A percentile compares a stretch with the other conserved stretches of the same genome.
These are phyloP conservation scores for Melanogaster broomeanus DNA, from an alignment of 768 basidiomycete species.

Conservation along the genomic window DNA sequence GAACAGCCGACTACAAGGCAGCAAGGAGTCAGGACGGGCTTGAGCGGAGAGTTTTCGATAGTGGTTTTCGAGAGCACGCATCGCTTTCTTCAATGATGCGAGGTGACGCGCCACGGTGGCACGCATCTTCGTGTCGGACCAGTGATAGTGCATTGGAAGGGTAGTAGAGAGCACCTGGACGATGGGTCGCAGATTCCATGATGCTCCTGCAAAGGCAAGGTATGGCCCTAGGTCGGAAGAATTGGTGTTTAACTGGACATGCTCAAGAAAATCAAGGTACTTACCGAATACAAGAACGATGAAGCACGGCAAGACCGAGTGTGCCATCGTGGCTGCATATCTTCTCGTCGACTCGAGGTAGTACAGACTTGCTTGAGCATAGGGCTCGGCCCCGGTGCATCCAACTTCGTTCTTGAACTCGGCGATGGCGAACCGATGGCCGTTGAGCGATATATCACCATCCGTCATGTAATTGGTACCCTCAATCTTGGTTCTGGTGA, in stretches of 20 bases:
- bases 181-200: too few relatives aligned
- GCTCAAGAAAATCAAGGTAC: conserved; percentile 3
- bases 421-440: conserved; percentile 17
- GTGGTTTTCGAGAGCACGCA: conserved; percentile 21
- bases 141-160: conserved; percentile 26
- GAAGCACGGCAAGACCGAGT: conserved; percentile 26
- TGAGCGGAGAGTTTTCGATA: conserved; percentile 14
- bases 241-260: not conserved
- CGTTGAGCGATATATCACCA: conserved; percentile 16
- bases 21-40: conserved; percentile 6
- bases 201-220: too few relatives aligned
- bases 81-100: conserved; percentile 27
- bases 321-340: conserved; percentile 3
- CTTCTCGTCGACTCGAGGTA: conserved; percentile 18
- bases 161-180: too few relatives aligned
- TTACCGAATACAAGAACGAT: conserved; percentile 24
- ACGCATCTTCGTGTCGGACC: conserved; percentile 15
- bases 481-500: not conserved
- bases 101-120: conserved; percentile 18
- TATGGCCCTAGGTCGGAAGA: too few relatives aligned
- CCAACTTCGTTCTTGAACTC: too few relatives aligned
- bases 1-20: not conserved
- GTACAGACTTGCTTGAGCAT: conserved; percentile 21
- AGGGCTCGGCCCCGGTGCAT: conserved; percentile 25
- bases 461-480: conserved; percentile 9